Evolutionary conservation across 768 basidiomycete species (phyloP), one percentile per base, ranked within the genome.

Genomic region (Kwoniella shandongensis): DNA sequence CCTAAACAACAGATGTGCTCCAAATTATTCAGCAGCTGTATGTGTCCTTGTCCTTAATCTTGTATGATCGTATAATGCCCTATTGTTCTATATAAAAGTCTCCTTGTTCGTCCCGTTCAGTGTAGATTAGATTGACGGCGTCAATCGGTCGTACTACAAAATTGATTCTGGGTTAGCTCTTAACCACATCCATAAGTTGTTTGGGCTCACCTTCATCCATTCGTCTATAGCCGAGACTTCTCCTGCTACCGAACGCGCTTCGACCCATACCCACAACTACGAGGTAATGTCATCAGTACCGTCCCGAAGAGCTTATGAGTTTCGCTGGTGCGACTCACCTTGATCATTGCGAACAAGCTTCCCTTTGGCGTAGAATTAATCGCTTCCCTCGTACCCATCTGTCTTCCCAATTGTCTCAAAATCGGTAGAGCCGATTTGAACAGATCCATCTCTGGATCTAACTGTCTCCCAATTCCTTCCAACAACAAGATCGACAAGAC

Each of bases 401-500:
- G 88, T 54, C 87, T 83, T 12, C 94, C 92, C 13, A 99, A 79
- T 75, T 94, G 88, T 65, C 96, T 79, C 70, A 99, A 76, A 66
- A 98, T 97, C 15, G 96, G 96, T 68, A 98, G 73, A 20, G 94
- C 88, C 78, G 88, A 91, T 72, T 92, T 91, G 81, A 99, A 97
- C 57, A 99, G 76, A 78, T 99, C 96, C 77, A 98, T 78, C 12
- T 82, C 81, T 1, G 96, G 93, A 77, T 99, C 92, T 62, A 99
- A 75, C 78, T 88, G 91, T 57, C 94, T 80, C 20, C 96, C 96
- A 65, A 99, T 97, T 1, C 96, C 96, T 77, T 99, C 96, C 51
- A 99, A 79, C 38, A 99, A 76, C 51, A 99, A 78, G 54, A 97
- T 91, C 10, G 89, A 89, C 57, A 99, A 88, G 58, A 99, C 91